Base-by-base conservation (phyloP, 139 green algal genomes). In the Ulvella scutata region DNA sequence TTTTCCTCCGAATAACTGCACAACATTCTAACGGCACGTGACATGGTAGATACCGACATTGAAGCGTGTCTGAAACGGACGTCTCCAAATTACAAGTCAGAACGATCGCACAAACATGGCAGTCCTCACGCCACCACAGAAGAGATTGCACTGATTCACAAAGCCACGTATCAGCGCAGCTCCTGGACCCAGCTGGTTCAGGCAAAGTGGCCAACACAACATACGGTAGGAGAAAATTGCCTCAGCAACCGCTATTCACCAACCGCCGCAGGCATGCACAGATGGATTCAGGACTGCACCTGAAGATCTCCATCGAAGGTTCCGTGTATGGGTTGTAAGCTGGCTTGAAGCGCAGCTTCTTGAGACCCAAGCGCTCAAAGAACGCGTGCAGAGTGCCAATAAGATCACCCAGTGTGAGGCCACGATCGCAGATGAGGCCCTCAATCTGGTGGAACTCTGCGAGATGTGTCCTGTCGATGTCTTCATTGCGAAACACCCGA, bases 271-370 rank as follows among this genome's bases (percentile, higher is more conserved):
- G 17, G 61, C 61, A 17, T 21, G 72, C n/a, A n/a, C n/a, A n/a
- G n/a, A n/a, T n/a, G n/a, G n/a, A n/a, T n/a, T n/a, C n/a, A n/a
- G n/a, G n/a, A n/a, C 3, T 34, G 7, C 67, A 89, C 84, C 81
- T 85, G 87, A 99, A 98, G 82, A 99, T 98, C 85, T 99, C 95
- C 95, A 98, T 98, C 83, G 76, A 90, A 4, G 95, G 95, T 81
- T 99, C 95, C 4, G 95, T 99, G 87, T 99, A 99, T 29, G 95
- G 95, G 88, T 99, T 99, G 89, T 90, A 99, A 10, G 95, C 95
- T 37, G 95, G 95, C 90, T 99, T 99, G 91, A 99, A 99, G 67
- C 92, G 87, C 78, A 99, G 83, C 83, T 96, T 89, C 34, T 83
- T 88, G 67, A 99, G 90, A n/a, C 95, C 94, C 51, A 99, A 83